These are phyloP conservation scores for Russula olivacea DNA, from an alignment of 768 basidiomycete species.

Conservation along the genomic window DNA sequence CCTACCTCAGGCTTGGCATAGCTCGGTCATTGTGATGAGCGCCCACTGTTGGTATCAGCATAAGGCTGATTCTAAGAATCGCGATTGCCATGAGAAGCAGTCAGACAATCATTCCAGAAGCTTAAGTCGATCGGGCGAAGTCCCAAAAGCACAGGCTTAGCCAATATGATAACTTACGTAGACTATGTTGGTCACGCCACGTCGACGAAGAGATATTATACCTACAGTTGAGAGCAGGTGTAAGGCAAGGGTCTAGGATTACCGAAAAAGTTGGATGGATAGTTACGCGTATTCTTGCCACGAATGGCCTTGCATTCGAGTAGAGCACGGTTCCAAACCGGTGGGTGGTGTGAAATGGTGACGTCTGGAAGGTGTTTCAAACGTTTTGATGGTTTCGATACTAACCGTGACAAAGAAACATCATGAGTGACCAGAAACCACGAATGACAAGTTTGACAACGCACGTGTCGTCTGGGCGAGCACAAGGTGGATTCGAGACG, in stretches of 20 bases:
- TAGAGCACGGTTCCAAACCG: not conserved
- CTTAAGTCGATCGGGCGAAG: not conserved
- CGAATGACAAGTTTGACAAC: too few relatives aligned
- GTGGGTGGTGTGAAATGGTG: not conserved
- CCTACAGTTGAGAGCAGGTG: not conserved
- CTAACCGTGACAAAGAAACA: not conserved
- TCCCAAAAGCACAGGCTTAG: not conserved
- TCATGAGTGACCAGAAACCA: not conserved
- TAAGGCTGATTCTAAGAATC: not conserved
- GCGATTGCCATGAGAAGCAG: not conserved
- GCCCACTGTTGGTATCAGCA: constrained; percentile 1
- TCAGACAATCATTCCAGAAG: not conserved
- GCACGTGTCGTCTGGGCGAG: not conserved
- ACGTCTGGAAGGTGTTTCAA: not conserved
- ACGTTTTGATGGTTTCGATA: not conserved
- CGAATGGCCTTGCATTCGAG: not conserved
- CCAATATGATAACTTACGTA: not conserved
- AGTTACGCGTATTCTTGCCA: not conserved
- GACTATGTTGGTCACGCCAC: too few relatives aligned
- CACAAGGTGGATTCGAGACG: not conserved
- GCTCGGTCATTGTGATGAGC: not conserved
- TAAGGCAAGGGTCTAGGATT: not conserved
- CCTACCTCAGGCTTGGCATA: not conserved
- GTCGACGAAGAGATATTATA: not conserved
- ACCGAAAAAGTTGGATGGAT: not conserved